Evolutionary conservation across 345 rosid species (phyloP), one percentile per base, ranked within the genome.

Genomic region (Eucalyptus paniculata): DNA sequence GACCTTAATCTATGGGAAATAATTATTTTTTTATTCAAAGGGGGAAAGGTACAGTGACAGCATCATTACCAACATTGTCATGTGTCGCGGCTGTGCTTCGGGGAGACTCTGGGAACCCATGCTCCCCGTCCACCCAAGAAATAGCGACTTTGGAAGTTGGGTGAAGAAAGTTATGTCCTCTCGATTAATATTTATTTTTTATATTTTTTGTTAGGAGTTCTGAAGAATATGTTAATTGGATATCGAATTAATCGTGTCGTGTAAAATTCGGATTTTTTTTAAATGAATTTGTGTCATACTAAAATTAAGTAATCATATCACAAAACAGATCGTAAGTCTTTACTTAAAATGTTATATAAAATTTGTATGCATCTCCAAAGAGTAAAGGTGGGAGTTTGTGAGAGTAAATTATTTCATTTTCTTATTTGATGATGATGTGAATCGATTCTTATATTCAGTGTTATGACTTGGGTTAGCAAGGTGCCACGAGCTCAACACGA

Each of bases 301-400:
- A 0, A 2, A 4, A 5, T 72, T 2, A 6, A 72, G 3, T 6
- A 5, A 21, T 34, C 2, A n/a, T 14, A 2, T n/a, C 0, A 2
- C 3, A 0, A 0, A 32, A n/a, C 3, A 1, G 0, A 65, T 15
- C 2, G 1, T 8, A 65, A n/a, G 0, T 2, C 40, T 15, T 65
- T 15, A n/a, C 4, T n/a, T n/a, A 0, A 65, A 16, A n/a, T 4
- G 3, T 2, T 65, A 12, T 7, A 62, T 12, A 30, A 30, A 62
- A 62, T 62, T 13, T 30, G 1, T 3, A 62, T 28, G 4, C 18
- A 30, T 62, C 18, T 30, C 1, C 1, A 14, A 62, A 62, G 9
- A 30, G 2, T 30, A 30, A 30, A 62, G 18, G 17, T 6, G 69
- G 17, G 34, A 30, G 4, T 62, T 6, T 28, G 17, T 12, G 32